Base-by-base conservation (phyloP, 225 moss, liverwort and hornwort species). In the Sphagnum contortum region DNA sequence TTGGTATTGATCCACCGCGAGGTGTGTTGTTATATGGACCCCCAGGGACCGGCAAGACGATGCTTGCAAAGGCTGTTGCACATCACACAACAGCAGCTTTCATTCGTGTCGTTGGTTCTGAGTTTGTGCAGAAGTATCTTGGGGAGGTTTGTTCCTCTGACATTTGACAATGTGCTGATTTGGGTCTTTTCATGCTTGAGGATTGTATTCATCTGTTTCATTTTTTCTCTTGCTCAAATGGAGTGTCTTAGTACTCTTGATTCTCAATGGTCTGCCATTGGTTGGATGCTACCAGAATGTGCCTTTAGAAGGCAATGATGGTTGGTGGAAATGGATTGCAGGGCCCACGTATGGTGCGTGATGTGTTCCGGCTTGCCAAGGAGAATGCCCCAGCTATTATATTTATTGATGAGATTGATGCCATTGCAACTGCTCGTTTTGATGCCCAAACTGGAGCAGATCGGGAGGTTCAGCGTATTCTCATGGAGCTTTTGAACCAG, bases 401-500 rank as follows among this genome's bases (percentile, higher is more conserved):
- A 55, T 95, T 95, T 55, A 95, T 95, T 73, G 95, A 92, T 79
- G 92, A 95, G 74, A 95, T 95, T 66, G 92, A 95, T 83, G 95
- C 89, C 14, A 95, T 92, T 69, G 95, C 95, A 55, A 95, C 95
- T 29, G 92, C 95, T 59, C 91, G 90, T 60, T 95, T 92, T 81
- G 95, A 95, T 78, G 95, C 92, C 46, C 95, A 95, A 85, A 95
- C 95, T 55, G 92, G 95, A 74, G 95, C 92, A 61, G 95, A 90
- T 63, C 83, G 92, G 69, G 95, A 95, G 79, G 92, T 95, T 55
- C 92, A 95, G 67, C 95, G 90, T 81, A 95, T 95, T 68, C 73
- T 95, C 67, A 95, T 92, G 94, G 94, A 95, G 73, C 94, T 95
- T 76, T 72, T 92, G 59, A 95, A 95, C 78, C 95, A 95, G 92